Evolutionary conservation across 192 early-diverging fungal genomes (phyloP), one percentile per base, ranked within the genome.

Genomic region (Gamsiella multidivaricata): DNA sequence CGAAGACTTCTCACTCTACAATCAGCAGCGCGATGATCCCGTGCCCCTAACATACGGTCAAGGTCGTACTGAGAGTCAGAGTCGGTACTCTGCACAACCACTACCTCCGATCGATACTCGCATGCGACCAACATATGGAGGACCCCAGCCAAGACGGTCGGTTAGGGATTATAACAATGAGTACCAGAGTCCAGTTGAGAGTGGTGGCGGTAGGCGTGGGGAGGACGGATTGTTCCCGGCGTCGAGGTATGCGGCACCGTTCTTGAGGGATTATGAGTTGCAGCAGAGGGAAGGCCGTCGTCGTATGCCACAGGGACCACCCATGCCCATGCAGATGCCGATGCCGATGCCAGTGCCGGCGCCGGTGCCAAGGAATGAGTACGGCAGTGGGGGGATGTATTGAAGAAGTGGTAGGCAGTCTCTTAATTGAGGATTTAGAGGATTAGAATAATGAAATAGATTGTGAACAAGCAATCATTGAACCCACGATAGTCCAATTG

Each of bases 171-270:
- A 61, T 28, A 18, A 15, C 14, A n/a, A n/a, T n/a, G 37, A 47
- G 3, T 22, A 61, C 29, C 43, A 45, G 11, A 31, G 23, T 34
- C 28, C 3, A 2, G 32, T 2, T 23, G 42, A 49, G 7, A 17
- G 15, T 5, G 43, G 45, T 32, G 37, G 2, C 17, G 26, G 43
- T 32, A 46, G 18, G 7, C 37, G 37, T 39, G 45, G n/a, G 45
- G 45, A 12, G 28, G 45, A 23, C 6, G 59, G 4, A 2, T 50
- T 78, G 23, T 78, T 69, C 51, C 74, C 74, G 4, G 74, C 66
- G 17, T 78, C 74, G 1, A 60, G 74, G 10, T 78, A 78, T 52
- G 74, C 74, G 20, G 74, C 74, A 5, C 74, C 74, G 1, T 78
- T 69, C 42, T n/a, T 78, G 29, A 46, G 74, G 23, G 74, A 78